Conservation (phyloP, 2,329 filamentous ascomycete species). For the Venturia nashicola region DNA sequence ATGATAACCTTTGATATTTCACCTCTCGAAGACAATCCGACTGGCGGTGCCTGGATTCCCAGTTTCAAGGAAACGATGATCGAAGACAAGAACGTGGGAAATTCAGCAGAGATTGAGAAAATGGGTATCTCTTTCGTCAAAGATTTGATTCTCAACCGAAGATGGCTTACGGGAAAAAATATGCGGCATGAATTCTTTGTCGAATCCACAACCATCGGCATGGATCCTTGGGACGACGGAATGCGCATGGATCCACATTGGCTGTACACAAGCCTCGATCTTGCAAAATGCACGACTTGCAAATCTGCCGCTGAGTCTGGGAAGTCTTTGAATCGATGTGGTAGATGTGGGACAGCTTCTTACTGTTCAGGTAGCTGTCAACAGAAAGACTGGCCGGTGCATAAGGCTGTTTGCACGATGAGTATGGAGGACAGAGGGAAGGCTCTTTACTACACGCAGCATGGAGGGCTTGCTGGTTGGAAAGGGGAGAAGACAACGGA, state of each 20-base stretch:
- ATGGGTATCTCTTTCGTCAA: background rate
- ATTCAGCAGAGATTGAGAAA: background rate
- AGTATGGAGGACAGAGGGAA: background rate
- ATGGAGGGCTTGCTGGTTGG: background rate
- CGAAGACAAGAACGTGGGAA: background rate
- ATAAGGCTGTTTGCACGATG: background rate
- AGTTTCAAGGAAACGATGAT: background rate
- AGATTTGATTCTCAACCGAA: background rate
- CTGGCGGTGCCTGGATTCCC: background rate
- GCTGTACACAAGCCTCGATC: background rate
- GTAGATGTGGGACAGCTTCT: background rate
- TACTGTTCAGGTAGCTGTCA: background rate
- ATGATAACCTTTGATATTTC: background rate
- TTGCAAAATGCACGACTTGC: background rate
- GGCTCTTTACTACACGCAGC: background rate
- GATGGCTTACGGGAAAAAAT: background rate
- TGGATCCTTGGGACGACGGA: background rate
- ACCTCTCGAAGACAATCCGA: background rate
- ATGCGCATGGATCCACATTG: background rate
- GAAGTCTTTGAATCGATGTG: background rate
- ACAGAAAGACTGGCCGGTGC: background rate
- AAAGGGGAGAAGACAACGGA: background rate
- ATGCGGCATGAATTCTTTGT: background rate
- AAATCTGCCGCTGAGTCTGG: background rate
- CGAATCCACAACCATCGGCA: background rate